Conservation (phyloP, 805 yeast genomes). For the Candida stauntonica region DNA sequence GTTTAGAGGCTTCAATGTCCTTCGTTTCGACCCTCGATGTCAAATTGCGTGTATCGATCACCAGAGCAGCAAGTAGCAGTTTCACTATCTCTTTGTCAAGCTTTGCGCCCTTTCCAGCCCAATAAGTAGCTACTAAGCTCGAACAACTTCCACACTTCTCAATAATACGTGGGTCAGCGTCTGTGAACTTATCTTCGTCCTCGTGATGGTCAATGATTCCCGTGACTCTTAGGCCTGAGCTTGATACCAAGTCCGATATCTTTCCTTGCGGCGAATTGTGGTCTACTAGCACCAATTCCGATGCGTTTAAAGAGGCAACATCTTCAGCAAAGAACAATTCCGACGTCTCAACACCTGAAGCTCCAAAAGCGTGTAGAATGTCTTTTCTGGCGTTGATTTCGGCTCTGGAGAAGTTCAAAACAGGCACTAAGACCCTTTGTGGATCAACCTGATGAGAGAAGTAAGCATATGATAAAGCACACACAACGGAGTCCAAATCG, state of each 20-base stretch:
- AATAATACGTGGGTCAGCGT: constrained; percentile 61
- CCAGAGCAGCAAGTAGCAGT: constrained; percentile 60
- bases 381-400: constrained; percentile 75
- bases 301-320: constrained; percentile 29
- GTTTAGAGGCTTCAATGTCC: constrained; percentile 46
- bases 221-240: constrained; percentile 37
- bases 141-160: constrained; percentile 73
- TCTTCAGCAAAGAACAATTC: constrained; percentile 68
- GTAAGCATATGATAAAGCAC: constrained; percentile 71
- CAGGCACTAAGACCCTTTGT: constrained; percentile 38
- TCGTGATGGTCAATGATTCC: constrained; percentile 87
- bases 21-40: constrained; percentile 54
- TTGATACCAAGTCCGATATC: constrained; percentile 22
- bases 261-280: constrained; percentile 67
- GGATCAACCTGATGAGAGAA: constrained; percentile 37
- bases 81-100: constrained; percentile 20
- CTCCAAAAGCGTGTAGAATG: constrained; percentile 47
- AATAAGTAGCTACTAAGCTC: constrained; percentile 63
- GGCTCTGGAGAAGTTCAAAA: constrained; percentile 62
- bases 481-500: constrained; percentile 81
- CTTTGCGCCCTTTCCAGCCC: constrained; percentile 31
- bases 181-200: constrained; percentile 50
- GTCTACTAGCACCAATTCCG: constrained; percentile 59
- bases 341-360: constrained; percentile 42
- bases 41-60: constrained; percentile 74